Evolutionary conservation across 2,329 filamentous ascomycete species (phyloP), one percentile per base, ranked within the genome.

Genomic region (Grosmannia serpens): DNA sequence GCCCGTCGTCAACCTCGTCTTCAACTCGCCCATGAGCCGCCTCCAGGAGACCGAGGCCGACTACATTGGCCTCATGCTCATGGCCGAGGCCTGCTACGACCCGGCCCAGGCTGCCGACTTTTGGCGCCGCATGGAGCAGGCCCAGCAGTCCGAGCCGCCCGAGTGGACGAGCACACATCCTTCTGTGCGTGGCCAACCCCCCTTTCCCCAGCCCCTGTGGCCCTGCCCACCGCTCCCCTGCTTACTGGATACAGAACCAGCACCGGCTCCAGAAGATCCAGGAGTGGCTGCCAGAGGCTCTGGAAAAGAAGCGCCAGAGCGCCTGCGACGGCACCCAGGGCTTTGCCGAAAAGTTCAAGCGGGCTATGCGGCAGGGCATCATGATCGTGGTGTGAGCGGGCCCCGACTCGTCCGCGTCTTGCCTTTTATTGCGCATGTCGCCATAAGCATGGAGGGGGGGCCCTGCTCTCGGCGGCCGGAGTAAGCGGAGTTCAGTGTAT

Each of bases 51-150:
- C 77, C 54, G 88, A 92, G 73, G 88, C 88, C 0, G 88, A 92
- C 67, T 89, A 88, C 65, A 89, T 91, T 53, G 88, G 88, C 0
- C 70, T 91, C 38, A 83, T 91, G 79, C 87, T 91, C 79, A 91
- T 91, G 86, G 83, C 87, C 0, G 82, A 89, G 71, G 86, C 85
- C 29, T 91, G 88, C 72, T 91, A 87, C 67, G 78, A 89, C 61
- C 88, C 88, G 1, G 71, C 77, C 15, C 81, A 83, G 61, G 87
- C 88, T 0, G 74, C 86, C 50, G 75, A 74, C 0, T 82, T 91
- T 60, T 89, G 84, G 85, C 70, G 77, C 67, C 72, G 84, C 55
- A 88, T 89, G 84, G 82, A 87, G 62, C 68, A 69, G 46, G 68
- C 71, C 2, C 71, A 73, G 29, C 70, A 78, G 52, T 65, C 67